phyloP scores from a whole-genome alignment of 2,329 filamentous ascomycete genomes.

The Aspergillus pseudotamarii region DNA sequence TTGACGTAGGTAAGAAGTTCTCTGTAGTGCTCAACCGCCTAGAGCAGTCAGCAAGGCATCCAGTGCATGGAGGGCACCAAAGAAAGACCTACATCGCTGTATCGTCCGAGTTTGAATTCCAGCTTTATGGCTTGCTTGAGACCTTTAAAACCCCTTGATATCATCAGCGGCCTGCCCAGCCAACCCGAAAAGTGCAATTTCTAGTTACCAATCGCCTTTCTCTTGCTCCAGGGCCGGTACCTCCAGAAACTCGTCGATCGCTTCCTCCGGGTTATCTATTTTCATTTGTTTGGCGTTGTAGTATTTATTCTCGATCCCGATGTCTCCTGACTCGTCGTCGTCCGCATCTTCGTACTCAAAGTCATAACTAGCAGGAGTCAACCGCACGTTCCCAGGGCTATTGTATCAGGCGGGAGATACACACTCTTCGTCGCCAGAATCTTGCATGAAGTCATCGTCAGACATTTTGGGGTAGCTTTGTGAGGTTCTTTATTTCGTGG shows the following conservation, averaged over 20 bases:
- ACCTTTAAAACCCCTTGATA: slow-evolving; percentile 80
- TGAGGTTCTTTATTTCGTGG: background rate
- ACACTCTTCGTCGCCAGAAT: slow-evolving; percentile 84
- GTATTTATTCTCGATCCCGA: slow-evolving; percentile 99
- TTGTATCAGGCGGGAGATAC: slow-evolving; percentile 23
- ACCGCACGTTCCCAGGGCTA: slow-evolving; percentile 7
- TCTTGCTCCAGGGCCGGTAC: slow-evolving; percentile 82
- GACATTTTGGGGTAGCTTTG: slow-evolving; percentile 59
- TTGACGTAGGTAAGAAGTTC: slow-evolving; percentile 97
- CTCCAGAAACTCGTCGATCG: slow-evolving; percentile 88
- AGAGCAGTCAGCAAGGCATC: slow-evolving; percentile 13
- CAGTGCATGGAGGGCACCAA: background rate
- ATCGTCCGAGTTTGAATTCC: slow-evolving; percentile 89
- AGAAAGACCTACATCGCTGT: slow-evolving; percentile 68
- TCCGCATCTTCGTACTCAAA: slow-evolving; percentile 97
- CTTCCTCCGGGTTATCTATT: slow-evolving; percentile 79
- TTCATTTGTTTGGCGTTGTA: slow-evolving; percentile 99
- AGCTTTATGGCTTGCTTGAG: slow-evolving; percentile 98
- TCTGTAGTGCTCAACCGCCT: slow-evolving; percentile 90
- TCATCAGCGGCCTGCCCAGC: slow-evolving; percentile 15
- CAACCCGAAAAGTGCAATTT: background rate
- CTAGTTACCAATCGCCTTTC: slow-evolving; percentile 82
- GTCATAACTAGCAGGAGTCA: slow-evolving; percentile 67
- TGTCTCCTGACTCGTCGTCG: slow-evolving; percentile 82
- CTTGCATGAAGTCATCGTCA: slow-evolving; percentile 90